Conservation (phyloP, 768 basidiomycete genomes). For the Pleurotus ostreatus region DNA sequence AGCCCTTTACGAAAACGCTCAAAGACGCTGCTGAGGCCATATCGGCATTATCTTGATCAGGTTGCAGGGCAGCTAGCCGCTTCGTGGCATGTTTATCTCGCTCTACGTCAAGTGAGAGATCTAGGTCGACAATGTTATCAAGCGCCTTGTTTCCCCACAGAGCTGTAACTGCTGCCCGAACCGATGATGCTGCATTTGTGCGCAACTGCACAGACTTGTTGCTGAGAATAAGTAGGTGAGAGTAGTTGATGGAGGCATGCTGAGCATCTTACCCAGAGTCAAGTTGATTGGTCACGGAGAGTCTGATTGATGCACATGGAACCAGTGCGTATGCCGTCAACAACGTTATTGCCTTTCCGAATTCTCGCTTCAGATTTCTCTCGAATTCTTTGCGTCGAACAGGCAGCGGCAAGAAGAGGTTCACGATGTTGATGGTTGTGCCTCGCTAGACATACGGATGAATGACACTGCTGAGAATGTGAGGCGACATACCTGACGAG, state of each 20-base stretch:
- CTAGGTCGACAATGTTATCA: constrained; percentile 71
- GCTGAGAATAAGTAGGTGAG: constrained; percentile 26
- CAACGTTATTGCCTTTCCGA: constrained; percentile 76
- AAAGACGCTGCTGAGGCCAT: constrained; percentile 20
- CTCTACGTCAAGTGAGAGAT: constrained; percentile 65
- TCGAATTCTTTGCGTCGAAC: constrained; percentile 92
- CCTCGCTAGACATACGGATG: constrained; percentile 57
- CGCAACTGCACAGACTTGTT: constrained; percentile 66
- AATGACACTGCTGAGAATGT: background rate
- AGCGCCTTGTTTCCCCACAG: constrained; percentile 85
- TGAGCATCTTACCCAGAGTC: constrained; percentile 58
- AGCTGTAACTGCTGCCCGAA: constrained; percentile 60
- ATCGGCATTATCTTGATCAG: constrained; percentile 15
- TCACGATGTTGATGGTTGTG: constrained; percentile 71
- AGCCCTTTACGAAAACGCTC: constrained; percentile 60
- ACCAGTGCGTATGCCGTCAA: constrained; percentile 88
- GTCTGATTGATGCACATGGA: constrained; percentile 72
- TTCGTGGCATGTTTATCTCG: constrained; percentile 52
- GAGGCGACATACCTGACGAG: constrained; percentile 58
- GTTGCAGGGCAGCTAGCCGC: constrained; percentile 18
- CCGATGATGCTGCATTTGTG: constrained; percentile 63
- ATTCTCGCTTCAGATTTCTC: constrained; percentile 86
- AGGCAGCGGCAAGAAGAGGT: constrained; percentile 77
- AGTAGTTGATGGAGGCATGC: background rate
- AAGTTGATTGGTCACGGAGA: constrained; percentile 67